phyloP scores from a whole-genome alignment of 371 early-diverging fungal species.

The Coemansia sp. region DNA sequence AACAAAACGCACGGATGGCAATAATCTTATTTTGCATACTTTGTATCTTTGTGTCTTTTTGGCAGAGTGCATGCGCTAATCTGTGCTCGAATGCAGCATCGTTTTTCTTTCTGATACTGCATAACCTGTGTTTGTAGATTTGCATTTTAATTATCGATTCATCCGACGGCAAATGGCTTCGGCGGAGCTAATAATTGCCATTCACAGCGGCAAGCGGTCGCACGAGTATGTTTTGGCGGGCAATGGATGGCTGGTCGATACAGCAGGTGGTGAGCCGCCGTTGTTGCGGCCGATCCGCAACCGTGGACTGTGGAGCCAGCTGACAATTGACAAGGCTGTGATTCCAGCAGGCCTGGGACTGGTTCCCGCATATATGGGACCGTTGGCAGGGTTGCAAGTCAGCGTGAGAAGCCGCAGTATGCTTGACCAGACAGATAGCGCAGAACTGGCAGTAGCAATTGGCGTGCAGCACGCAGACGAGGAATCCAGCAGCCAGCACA shows the following conservation, averaged over 20 bases:
- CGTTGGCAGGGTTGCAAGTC: neutral
- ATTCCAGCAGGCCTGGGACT: conserved; percentile 19
- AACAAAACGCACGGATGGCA: neutral
- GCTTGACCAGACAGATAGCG: neutral
- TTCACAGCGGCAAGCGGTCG: conserved; percentile 13
- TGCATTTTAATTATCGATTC: neutral
- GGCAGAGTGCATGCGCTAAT: too few relatives aligned
- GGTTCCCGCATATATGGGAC: conserved; percentile 16
- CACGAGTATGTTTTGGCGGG: conserved; percentile 17
- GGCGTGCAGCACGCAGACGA: neutral
- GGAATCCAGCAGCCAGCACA: neutral
- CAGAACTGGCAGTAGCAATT: neutral
- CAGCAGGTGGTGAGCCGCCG: conserved; percentile 2
- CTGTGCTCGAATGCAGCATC: too few relatives aligned
- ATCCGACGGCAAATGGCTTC: neutral
- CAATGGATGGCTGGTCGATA: conserved; percentile 10
- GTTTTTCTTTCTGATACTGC: neutral
- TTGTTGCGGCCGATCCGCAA: conserved; percentile 10
- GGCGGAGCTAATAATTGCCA: conserved; percentile 1
- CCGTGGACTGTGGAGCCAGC: neutral
- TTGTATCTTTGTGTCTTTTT: neutral
- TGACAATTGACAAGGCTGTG: neutral
- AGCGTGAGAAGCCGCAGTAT: neutral
- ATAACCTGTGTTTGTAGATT: neutral
- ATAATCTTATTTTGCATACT: neutral